Base-by-base conservation (phyloP, 2,329 filamentous ascomycete genomes). In the Polychaeton citri region DNA sequence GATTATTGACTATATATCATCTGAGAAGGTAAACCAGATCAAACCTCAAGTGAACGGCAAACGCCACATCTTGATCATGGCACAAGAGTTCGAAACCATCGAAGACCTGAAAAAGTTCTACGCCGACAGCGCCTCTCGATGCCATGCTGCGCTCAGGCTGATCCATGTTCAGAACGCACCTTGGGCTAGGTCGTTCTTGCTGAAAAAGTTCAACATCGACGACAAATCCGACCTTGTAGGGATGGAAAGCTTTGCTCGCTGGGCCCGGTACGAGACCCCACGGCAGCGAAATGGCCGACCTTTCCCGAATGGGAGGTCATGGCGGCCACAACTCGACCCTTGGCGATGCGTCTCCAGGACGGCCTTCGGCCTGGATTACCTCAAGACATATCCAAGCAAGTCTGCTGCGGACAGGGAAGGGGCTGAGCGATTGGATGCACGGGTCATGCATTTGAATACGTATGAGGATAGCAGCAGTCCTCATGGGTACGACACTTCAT, bases 141-240 rank as follows among this genome's bases (percentile, higher is more conserved):
- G 53, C 3, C 44, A 51, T 13, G 54, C 59, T 21, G 54, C 57
- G 9, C 46, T 61, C 19, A 43, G 59, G 5, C 54, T 62, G 5
- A 50, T 49, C 31, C 69, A 72, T 41, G 64, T 71, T 3, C 69
- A 72, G 47, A 71, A 72, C 41, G 68, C 67, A 5, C 52, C 53
- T 6, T 70, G 68, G 66, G 68, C 68, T 1, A 63, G 60, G 21
- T 52, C 53, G 2, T 71, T 63, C 41, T 49, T 72, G 2, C 51
- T 70, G 21, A 53, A 59, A 19, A 72, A 71, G 43, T 72, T 67
- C 53, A 68, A 69, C 36, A 70, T 72, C 39, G 58, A 66, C 37
- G 58, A 65, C 32, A 46, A 50, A 9, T 59, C 58, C 36, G 63
- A 69, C 35, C 47, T 68, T 3, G 57, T 68, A 1, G 68, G 66